Base-by-base conservation (phyloP, 2,329 filamentous ascomycete species). In the Pseudogymnoascus sp. region DNA sequence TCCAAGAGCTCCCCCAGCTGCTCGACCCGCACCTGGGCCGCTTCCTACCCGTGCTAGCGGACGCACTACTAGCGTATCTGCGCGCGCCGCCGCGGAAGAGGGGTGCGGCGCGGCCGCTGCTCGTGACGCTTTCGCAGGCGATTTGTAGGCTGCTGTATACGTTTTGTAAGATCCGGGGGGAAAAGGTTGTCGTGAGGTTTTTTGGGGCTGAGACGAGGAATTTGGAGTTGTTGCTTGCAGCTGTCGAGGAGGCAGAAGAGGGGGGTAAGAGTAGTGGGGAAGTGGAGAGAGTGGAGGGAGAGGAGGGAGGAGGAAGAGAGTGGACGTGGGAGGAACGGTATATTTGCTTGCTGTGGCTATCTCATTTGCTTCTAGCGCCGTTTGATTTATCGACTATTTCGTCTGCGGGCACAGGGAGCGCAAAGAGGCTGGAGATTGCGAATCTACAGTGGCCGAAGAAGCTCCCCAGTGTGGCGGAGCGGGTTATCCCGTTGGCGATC, bases 1-100 rank as follows among this genome's bases (percentile, higher is more conserved):
- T 97, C 69, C 93, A 97, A 79, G 92, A 97, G 78, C 88, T 95
- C 67, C 94, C 94, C 16, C 94, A 99, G 73, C 82, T 97, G 39
- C 83, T 99, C 25, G 94, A 99, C 75, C 85, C 91, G 8, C 84
- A 93, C 73, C 81, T 99, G 42, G 86, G 89, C 60, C 82, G 77
- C 66, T 86, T 95, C 74, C 80, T 97, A 59, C 88, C 90, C 23
- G 78, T 84, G 41, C 80, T 97, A 36, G 86, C 91, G 25, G 82
- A 87, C 69, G 88, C 90, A 16, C 95, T 93, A 69, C 77, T 96
- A 19, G 83, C 85, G 61, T 86, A 85, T 69, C 76, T 92, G 7
- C 77, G 77, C 66, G 75, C 77, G 76, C 58, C 58, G n/a, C 58
- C 33, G 7, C 33, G 23, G 11, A 65, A 75, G 74, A 72, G 77